Evolutionary conservation across 768 basidiomycete genomes (phyloP).

Genomic region (Boletus sp.): DNA sequence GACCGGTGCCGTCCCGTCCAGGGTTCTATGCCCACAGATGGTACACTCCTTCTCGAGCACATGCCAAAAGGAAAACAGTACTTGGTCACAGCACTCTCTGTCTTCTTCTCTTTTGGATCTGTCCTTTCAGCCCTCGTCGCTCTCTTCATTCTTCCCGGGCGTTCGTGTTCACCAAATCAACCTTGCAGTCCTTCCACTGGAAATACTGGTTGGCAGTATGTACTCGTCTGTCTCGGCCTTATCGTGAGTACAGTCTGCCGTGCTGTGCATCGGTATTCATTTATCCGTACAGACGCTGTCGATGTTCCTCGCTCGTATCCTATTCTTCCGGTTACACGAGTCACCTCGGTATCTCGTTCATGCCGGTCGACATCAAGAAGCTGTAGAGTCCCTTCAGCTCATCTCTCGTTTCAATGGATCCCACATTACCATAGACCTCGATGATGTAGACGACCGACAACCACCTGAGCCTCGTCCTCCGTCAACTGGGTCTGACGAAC

Average conservation of each 20-base stretch:
- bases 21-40: slow-evolving; percentile 97
- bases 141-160: slow-evolving; percentile 72
- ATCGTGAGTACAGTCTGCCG: slow-evolving; percentile 60
- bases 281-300: slow-evolving; percentile 60
- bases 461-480: slow-evolving; percentile 22
- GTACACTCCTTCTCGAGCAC: slow-evolving; percentile 88
- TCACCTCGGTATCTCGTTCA: slow-evolving; percentile 93
- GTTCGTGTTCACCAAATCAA: slow-evolving; percentile 55
- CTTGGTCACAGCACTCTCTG: slow-evolving; percentile 84
- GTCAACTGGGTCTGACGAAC: slow-evolving; percentile 21
- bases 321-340: slow-evolving; percentile 91
- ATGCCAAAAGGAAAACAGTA: slow-evolving; percentile 92
- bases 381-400: slow-evolving; percentile 74
- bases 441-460: slow-evolving; percentile 61
- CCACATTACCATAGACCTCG: slow-evolving; percentile 59
- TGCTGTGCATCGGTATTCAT: not conserved
- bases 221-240: slow-evolving; percentile 73
- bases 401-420: slow-evolving; percentile 88
- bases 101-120: slow-evolving; percentile 95
- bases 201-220: slow-evolving; percentile 89
- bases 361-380: slow-evolving; percentile 81
- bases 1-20: slow-evolving; percentile 26
- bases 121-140: slow-evolving; percentile 82
- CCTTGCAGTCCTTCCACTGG: slow-evolving; percentile 64
- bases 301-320: slow-evolving; percentile 86